A percentile compares a stretch with the other conserved stretches of the same genome.
Evolutionary conservation across 495 filamentous ascomycete genomes (phyloP).

Genomic region (Podospora conica): DNA sequence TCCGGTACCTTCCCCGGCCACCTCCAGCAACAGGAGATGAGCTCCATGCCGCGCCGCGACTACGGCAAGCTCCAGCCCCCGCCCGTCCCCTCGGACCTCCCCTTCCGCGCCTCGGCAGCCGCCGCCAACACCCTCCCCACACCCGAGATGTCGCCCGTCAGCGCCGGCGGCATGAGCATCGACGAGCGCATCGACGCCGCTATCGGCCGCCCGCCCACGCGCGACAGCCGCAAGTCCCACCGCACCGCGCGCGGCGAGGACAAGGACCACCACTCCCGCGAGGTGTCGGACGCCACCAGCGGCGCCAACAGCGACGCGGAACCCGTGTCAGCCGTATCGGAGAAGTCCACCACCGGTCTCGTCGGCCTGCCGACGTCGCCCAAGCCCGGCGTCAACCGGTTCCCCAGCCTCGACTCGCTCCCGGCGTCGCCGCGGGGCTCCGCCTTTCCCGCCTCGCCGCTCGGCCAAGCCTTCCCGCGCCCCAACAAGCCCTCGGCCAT

Average conservation of each 20-base stretch:
- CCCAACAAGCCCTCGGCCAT: conserved; percentile 36
- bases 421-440: conserved; percentile 35
- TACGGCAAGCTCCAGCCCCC: conserved; percentile 42
- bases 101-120: conserved; percentile 32
- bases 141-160: conserved; percentile 44
- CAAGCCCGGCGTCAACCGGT: conserved; percentile 41
- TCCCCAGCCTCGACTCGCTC: conserved; percentile 38
- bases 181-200: conserved; percentile 42
- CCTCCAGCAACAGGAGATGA: conserved; percentile 45
- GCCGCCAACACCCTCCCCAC: conserved; percentile 34
- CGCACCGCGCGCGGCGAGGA: conserved; percentile 6
- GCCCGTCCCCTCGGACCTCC: conserved; percentile 37
- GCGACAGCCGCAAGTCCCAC: conserved; percentile 1
- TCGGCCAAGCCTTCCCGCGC: conserved; percentile 30
- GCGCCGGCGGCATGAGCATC: conserved; percentile 36
- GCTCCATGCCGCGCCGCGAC: conserved; percentile 43
- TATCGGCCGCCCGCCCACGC: conserved; percentile 13
- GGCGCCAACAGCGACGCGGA: conserved; percentile 20
- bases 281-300: conserved; percentile 26
- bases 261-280: conserved; percentile 27
- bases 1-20: conserved; percentile 44
- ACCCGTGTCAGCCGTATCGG: conserved; percentile 38
- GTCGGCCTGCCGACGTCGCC: conserved; percentile 44
- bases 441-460: conserved; percentile 25
- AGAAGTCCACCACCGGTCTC: conserved; percentile 36